Percentiles rank a stretch among this genome's conserved stretches.
Conservation (phyloP, 495 filamentous ascomycete genomes). For the Penicillium salamii region DNA sequence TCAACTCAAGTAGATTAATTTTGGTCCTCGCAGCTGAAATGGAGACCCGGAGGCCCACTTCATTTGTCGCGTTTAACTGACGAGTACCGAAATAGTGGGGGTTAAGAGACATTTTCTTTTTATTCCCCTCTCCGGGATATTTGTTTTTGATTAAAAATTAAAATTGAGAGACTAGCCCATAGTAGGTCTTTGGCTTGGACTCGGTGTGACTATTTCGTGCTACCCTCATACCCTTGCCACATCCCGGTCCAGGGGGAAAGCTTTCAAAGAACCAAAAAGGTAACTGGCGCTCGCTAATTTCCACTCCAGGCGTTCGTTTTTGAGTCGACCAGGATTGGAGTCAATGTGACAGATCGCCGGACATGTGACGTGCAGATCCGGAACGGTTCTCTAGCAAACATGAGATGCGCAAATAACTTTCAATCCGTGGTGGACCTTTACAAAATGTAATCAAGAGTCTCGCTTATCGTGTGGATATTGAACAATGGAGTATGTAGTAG, state of each 20-base stretch:
- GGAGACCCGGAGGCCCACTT: too few relatives aligned
- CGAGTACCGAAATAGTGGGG: too few relatives aligned
- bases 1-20: too few relatives aligned
- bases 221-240: background rate
- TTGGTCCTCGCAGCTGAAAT: too few relatives aligned
- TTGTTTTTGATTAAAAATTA: too few relatives aligned
- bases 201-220: background rate
- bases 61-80: too few relatives aligned
- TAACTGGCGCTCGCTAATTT: background rate
- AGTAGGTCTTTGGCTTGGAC: background rate
- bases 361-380: constrained; percentile 12
- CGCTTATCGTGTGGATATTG: too few relatives aligned
- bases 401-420: too few relatives aligned
- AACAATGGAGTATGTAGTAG: background rate
- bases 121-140: too few relatives aligned
- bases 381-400: background rate
- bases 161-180: background rate
- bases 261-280: background rate
- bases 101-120: too few relatives aligned
- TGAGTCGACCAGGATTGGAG: background rate
- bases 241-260: background rate
- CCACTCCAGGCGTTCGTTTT: background rate
- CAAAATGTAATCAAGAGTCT: too few relatives aligned
- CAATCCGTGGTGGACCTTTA: background rate
- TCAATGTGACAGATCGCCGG: constrained; percentile 20